These are phyloP conservation scores for Desmodesmus armatus DNA, from an alignment of 139 green algal species.

Conservation along the genomic window DNA sequence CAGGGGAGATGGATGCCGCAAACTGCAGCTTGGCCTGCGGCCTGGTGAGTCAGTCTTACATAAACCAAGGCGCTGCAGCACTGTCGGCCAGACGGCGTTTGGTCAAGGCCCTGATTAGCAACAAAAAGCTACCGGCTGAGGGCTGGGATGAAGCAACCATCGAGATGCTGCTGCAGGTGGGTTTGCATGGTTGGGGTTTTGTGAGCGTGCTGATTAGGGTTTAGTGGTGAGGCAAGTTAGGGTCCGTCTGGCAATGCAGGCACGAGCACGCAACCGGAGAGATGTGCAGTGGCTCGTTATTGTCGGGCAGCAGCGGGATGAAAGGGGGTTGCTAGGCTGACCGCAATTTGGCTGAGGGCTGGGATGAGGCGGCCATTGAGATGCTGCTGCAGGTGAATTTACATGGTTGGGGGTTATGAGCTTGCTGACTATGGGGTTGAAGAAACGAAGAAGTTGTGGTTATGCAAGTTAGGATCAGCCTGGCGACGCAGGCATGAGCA, in stretches of 20 bases:
- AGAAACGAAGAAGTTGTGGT: background rate
- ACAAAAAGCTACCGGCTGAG: constrained; percentile 73
- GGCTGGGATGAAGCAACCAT: constrained; percentile 94
- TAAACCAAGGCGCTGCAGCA: constrained; percentile 78
- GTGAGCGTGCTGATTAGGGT: no score
- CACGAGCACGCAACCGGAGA: no score
- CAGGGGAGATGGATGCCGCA: constrained; percentile 75
- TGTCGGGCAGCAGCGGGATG: no score
- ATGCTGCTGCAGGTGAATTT: constrained; percentile 27
- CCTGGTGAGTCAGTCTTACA: constrained; percentile 77
- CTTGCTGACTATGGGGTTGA: background rate
- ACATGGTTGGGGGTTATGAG: background rate
- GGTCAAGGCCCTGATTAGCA: constrained; percentile 52
- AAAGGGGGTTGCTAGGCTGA: no score
- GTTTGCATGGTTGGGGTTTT: no score
- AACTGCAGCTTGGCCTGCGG: constrained; percentile 66
- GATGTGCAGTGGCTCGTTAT: no score
- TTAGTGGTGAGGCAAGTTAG: no score
- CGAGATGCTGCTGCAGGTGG: constrained; percentile 84
- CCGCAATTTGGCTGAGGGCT: no score
- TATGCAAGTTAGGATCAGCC: background rate
- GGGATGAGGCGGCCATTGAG: constrained; percentile 5
- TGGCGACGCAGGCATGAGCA: no score
- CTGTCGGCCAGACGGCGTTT: constrained; percentile 47
- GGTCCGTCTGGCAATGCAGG: no score